phyloP scores from a whole-genome alignment of 768 basidiomycete genomes.

The Solioccasus polychromus region DNA sequence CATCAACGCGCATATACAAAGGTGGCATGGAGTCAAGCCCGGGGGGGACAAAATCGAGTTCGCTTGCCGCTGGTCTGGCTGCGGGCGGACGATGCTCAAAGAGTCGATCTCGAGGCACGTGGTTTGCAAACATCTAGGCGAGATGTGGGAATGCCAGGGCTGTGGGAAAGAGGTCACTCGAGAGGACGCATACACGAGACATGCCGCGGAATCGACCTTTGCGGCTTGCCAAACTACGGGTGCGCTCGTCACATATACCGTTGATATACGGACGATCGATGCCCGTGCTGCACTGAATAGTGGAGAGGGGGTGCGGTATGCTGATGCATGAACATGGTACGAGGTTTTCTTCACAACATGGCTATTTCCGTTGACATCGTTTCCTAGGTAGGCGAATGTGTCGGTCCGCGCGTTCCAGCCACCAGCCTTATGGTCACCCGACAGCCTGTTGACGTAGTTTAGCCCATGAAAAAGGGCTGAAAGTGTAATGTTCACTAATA shows the following conservation, averaged over 20 bases:
- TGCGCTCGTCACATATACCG: constrained; percentile 9
- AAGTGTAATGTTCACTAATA: too few relatives aligned
- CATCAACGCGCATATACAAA: constrained; percentile 14
- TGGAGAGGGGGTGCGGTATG: not conserved
- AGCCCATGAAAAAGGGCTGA: too few relatives aligned
- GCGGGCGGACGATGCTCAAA: constrained; percentile 19
- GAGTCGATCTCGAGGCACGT: constrained; percentile 23
- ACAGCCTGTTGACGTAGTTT: too few relatives aligned
- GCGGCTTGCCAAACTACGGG: constrained; percentile 7
- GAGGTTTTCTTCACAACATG: too few relatives aligned
- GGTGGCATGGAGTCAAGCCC: constrained; percentile 14
- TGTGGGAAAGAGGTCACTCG: constrained; percentile 13
- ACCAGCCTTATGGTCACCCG: too few relatives aligned
- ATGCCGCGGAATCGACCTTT: not conserved
- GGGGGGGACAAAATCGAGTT: constrained; percentile 10
- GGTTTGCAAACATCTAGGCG: constrained; percentile 11
- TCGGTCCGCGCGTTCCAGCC: too few relatives aligned
- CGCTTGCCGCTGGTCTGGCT: constrained; percentile 14
- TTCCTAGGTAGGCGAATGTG: too few relatives aligned
- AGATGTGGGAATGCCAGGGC: constrained; percentile 13
- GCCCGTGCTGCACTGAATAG: constrained; percentile 5
- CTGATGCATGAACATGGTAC: not conserved
- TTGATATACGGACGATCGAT: constrained; percentile 1
- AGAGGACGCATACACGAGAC: constrained; percentile 8
- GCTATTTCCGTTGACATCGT: too few relatives aligned